Percentiles rank a stretch among this genome's conserved stretches.
phyloP scores from a whole-genome alignment of 2,329 filamentous ascomycete genomes.

The Fusarium fracticaudum region DNA sequence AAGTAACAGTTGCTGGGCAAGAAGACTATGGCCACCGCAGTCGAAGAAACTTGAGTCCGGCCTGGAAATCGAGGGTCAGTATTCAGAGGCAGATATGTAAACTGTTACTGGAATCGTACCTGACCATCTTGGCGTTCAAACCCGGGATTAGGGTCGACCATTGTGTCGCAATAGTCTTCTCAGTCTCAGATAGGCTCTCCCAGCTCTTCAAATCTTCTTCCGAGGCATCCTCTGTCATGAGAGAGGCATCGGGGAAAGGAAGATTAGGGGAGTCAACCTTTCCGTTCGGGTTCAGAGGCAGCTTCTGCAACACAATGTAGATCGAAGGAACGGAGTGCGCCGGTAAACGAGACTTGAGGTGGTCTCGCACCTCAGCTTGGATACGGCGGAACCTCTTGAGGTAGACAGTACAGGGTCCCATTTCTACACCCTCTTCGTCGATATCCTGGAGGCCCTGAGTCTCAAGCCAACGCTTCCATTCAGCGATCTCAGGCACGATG shows the following conservation, averaged over 20 bases:
- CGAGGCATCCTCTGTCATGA: constrained; percentile 55
- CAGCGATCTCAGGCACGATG: constrained; percentile 74
- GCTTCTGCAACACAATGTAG: constrained; percentile 45
- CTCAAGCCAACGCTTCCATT: constrained; percentile 75
- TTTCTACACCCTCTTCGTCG: constrained; percentile 61
- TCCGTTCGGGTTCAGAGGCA: constrained; percentile 80
- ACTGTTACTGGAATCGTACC: not conserved
- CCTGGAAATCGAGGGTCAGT: not conserved
- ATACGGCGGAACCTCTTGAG: constrained; percentile 57
- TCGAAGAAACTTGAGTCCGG: constrained; percentile 49
- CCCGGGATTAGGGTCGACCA: constrained; percentile 78
- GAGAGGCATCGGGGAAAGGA: constrained; percentile 74
- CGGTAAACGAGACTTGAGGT: constrained; percentile 40
- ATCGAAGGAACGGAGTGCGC: constrained; percentile 48
- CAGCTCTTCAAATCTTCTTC: constrained; percentile 61
- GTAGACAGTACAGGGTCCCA: constrained; percentile 54
- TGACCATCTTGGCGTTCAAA: constrained; percentile 67
- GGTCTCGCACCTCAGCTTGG: constrained; percentile 55
- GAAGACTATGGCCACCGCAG: constrained; percentile 51
- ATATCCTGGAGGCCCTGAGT: constrained; percentile 63
- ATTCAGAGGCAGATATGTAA: not conserved
- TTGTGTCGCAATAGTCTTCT: constrained; percentile 60
- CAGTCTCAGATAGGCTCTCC: constrained; percentile 50
- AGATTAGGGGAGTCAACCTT: constrained; percentile 83
- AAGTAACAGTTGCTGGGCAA: constrained; percentile 81